Base-by-base conservation (phyloP, 140 eudicot genomes). In the Anethum foeniculum region DNA sequence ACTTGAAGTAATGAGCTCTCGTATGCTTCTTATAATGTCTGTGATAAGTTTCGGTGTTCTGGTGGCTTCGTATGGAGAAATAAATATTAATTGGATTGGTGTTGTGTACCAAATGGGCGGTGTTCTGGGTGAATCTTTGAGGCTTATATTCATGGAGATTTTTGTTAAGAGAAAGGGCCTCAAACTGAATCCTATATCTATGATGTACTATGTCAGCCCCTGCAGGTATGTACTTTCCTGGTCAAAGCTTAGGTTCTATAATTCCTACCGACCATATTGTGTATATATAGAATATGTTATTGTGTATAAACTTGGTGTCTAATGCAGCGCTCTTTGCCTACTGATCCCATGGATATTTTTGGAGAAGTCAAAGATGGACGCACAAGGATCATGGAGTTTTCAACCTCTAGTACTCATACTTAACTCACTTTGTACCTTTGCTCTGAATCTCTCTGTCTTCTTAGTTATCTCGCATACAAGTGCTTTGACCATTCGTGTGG, bases 81-180 rank as follows among this genome's bases (percentile, higher is more conserved):
- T 95, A 28, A 81, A 83, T 77, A 90, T 95, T 76, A 95, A 85
- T 64, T 95, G 99, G 99, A 64, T 92, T 38, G 99, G 99, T 75
- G 97, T 95, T 36, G 97, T 95, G 84, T 95, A 95, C 87, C 99
- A 95, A 88, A 95, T 95, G 99, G 97, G 97, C 48, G 97, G 99
- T 79, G 97, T 95, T 51, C 91, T 95, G 54, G 99, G 97, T 64
- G 99, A 95, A 88, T 97, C 97, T 80, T 77, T 95, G 80, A 88
- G 97, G 84, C 97, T 92, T 49, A 95, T 95, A 79, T 95, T 95
- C 81, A 92, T 95, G 99, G 99, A 95, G 86, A 95, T 95, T 77
- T 85, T 95, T 27, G 97, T 95, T 47, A 92, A 91, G 86, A 82
- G 94, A 80, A 95, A 95, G 86, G 99, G 99, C 25, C 79, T 95